A percentile compares a stretch with the other conserved stretches of the same genome.
phyloP scores from a whole-genome alignment of 306 rosid genomes.

The Mimosa pudica region DNA sequence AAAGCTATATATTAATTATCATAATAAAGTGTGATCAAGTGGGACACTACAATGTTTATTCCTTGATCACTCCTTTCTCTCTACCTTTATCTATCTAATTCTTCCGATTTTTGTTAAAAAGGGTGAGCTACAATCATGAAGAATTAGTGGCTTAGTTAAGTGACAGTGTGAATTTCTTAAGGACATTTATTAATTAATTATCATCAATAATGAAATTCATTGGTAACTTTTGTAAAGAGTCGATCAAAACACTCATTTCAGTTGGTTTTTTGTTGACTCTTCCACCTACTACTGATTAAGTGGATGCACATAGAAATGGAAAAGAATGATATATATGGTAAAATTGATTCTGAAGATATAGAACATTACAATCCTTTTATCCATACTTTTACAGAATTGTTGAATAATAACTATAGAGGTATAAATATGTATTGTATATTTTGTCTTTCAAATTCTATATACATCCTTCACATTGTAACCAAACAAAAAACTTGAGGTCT shows the following conservation, averaged over 20 bases:
- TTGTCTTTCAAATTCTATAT: not conserved
- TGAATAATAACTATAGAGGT: not conserved
- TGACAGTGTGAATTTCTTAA: not conserved
- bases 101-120: not conserved
- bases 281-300: not conserved
- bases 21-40: slow-evolving; percentile 34
- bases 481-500: not conserved
- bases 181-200: not conserved
- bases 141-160: not conserved
- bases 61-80: slow-evolving; percentile 27
- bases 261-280: not conserved
- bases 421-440: not conserved
- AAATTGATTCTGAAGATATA: not conserved
- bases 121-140: not conserved
- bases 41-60: slow-evolving; percentile 38
- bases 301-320: not conserved
- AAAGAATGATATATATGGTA: not conserved
- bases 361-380: not conserved
- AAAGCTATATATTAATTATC: not conserved
- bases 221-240: not conserved
- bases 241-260: not conserved
- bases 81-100: slow-evolving; percentile 11
- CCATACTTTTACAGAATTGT: not conserved
- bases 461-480: not conserved
- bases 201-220: not conserved